Conservation (phyloP, 2,329 filamentous ascomycete genomes). For the Emergomyces pasteurianus region DNA sequence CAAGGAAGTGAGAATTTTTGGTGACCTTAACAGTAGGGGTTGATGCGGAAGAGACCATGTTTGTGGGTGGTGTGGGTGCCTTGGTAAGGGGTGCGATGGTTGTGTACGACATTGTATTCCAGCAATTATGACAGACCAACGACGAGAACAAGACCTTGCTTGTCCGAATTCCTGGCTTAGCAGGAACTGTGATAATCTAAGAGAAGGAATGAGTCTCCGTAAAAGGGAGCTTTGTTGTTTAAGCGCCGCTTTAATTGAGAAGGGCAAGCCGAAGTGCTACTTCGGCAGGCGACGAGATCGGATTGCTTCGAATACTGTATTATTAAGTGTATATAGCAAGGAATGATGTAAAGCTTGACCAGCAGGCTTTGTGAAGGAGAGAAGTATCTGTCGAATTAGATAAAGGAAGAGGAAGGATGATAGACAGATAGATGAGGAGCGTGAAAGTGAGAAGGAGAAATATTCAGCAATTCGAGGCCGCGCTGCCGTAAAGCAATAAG, state of each 20-base stretch:
- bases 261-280: neutral
- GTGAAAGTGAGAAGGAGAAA: neutral
- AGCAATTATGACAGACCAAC: neutral
- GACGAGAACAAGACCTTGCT: neutral
- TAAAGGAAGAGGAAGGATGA: conserved; percentile 11
- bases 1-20: neutral
- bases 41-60: conserved; percentile 4
- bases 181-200: neutral
- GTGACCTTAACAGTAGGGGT: conserved; percentile 4
- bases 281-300: conserved; percentile 1
- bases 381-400: conserved; percentile 6
- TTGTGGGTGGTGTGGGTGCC: conserved; percentile 6
- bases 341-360: conserved; percentile 29
- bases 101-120: conserved; percentile 10
- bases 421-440: conserved; percentile 11
- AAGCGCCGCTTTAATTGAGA: neutral
- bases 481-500: conserved; percentile 2
- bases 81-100: conserved; percentile 12
- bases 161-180: neutral
- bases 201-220: neutral
- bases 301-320: conserved; percentile 2
- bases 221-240: neutral
- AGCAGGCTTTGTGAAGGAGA: conserved; percentile 22
- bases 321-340: conserved; percentile 9
- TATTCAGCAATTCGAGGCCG: conserved; percentile 4